Conservation (phyloP, 139 green algal species). For the Pleodorina starrii region DNA sequence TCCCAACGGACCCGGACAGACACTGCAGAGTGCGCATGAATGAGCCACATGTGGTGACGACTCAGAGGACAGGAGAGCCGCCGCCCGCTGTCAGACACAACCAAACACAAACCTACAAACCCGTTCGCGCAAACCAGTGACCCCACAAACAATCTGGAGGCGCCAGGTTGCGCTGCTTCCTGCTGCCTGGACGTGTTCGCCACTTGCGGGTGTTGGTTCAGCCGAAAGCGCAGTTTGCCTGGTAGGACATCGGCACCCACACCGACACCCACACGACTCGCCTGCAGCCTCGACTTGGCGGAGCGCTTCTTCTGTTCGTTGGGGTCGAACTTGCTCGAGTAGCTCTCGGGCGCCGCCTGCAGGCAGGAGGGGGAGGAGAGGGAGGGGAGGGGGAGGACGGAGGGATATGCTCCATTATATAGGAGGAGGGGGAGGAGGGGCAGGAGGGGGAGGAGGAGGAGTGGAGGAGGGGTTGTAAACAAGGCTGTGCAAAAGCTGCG, state of each 20-base stretch:
- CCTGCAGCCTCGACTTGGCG: constrained; percentile 22
- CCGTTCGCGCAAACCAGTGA: not conserved
- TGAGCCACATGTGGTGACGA: too few relatives aligned
- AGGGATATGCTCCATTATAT: too few relatives aligned
- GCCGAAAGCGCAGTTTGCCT: not conserved
- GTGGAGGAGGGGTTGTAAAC: not conserved
- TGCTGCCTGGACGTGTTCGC: not conserved
- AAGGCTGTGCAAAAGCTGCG: too few relatives aligned
- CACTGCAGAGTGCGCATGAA: too few relatives aligned
- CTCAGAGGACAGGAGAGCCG: too few relatives aligned
- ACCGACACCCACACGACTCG: not conserved
- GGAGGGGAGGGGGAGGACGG: not conserved
- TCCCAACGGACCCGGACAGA: too few relatives aligned
- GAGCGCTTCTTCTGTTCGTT: not conserved
- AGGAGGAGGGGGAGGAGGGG: not conserved
- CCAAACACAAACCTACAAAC: not conserved
- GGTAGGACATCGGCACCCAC: not conserved
- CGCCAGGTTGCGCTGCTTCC: not conserved
- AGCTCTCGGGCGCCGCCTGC: constrained; percentile 13
- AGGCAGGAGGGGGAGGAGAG: not conserved
- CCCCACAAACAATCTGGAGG: not conserved
- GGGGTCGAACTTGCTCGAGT: not conserved
- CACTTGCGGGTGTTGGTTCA: too few relatives aligned
- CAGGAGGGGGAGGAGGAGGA: not conserved
- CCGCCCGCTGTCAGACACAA: not conserved